Base-by-base conservation (phyloP, 2,329 filamentous ascomycete genomes). In the Ophiostoma sp. region DNA sequence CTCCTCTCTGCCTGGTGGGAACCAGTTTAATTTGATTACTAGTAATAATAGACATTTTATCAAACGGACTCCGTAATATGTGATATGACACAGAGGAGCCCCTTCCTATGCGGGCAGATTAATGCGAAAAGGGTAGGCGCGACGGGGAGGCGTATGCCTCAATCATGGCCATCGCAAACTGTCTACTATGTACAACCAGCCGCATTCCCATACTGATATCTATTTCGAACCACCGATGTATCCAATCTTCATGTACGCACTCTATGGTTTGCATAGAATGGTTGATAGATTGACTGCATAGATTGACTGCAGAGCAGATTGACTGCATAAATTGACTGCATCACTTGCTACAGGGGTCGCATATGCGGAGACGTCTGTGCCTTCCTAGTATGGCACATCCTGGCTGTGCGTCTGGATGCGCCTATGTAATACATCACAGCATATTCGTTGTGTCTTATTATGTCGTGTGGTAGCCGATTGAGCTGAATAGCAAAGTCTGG, bases 111-210 rank as follows among this genome's bases (percentile, higher is more conserved):
- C 52, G 57, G 39, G 67, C 62, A 36, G 67, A 33, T 71, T 67
- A 68, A 71, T 71, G 69, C 67, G 13, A 68, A 67, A 67, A 35
- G 60, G 48, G 60, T 54, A 67, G 65, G 65, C 31, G 65, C 23
- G 44, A 64, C 20, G 60, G 62, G 23, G 66, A 33, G 11, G 35
- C 69, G 23, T 31, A 31, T 62, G 27, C 27, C 54, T 27, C 27
- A 31, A 23, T 15, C n/a, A 48, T n/a, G 17, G 17, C 7, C 44
- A 48, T 48, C 44, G 15, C 41, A 20, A 48, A 48, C 44, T 48
- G 5, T 2, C 44, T 20, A 44, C 41, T 44, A 3, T 20, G 13
- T n/a, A 13, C 20, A 13, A 27, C 10, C n/a, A 23, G 52, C 23
- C 10, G 23, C 23, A 31, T 27, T n/a, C 17, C n/a, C 17, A n/a